Conservation (phyloP, 371 early-diverging fungal genomes). For the Lichtheimia corymbifera region DNA sequence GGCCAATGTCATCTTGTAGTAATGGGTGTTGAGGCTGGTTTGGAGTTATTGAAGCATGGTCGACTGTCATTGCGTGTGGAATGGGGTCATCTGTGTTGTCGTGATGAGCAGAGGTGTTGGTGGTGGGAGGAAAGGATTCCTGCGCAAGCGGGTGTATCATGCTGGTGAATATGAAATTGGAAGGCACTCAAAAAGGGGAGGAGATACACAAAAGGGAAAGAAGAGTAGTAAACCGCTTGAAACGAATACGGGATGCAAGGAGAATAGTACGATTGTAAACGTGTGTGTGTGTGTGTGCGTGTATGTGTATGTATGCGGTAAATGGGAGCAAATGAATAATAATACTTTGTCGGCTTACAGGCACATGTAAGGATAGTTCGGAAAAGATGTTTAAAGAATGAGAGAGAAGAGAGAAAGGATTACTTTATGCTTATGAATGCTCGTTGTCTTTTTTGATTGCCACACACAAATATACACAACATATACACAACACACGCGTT, state of each 20-base stretch:
- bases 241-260: constrained; percentile 11
- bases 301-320: not conserved
- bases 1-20: not conserved
- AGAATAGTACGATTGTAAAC: not conserved
- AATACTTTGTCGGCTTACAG: not conserved
- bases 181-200: constrained; percentile 3
- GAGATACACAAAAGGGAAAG: not conserved
- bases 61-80: constrained; percentile 1
- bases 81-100: not conserved
- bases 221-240: constrained; percentile 5
- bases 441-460: not conserved
- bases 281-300: no score
- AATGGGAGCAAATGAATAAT: not conserved
- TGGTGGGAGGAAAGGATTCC: constrained; percentile 3
- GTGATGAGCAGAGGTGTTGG: constrained; percentile 3
- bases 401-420: not conserved
- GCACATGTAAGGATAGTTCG: not conserved
- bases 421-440: not conserved
- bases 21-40: not conserved
- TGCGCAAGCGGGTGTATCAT: constrained; percentile 18
- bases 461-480: not conserved
- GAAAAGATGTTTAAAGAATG: constrained; percentile 3
- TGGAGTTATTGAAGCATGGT: not conserved
- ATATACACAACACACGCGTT: no score
- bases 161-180: constrained; percentile 2